Conservation (phyloP, 2,329 filamentous ascomycete species). For the Monosporascus ibericus region DNA sequence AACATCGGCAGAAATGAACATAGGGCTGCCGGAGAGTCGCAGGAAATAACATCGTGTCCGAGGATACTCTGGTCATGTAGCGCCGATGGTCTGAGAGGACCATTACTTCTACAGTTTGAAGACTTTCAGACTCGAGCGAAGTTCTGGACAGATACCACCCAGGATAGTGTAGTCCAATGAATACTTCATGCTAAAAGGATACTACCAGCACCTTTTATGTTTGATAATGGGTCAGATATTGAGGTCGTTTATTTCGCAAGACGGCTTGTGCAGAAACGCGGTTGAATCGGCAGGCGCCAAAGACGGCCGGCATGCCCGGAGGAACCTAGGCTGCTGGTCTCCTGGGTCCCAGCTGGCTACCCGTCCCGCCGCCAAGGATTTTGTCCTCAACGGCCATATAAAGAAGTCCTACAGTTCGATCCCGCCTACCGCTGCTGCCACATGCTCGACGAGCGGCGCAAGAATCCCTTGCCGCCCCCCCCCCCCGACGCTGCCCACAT, state of each 20-base stretch:
- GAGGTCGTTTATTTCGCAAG: not conserved
- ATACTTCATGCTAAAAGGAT: not conserved
- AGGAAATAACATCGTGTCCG: not conserved
- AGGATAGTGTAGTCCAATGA: not conserved
- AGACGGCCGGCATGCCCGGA: not conserved
- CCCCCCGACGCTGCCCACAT: too few relatives aligned
- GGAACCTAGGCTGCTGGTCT: not conserved
- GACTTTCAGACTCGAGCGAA: not conserved
- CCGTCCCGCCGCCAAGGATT: not conserved
- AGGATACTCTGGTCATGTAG: too few relatives aligned
- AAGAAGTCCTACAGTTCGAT: not conserved
- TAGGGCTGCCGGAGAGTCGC: not conserved
- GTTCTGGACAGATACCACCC: not conserved
- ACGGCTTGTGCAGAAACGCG: not conserved
- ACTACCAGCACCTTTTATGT: not conserved
- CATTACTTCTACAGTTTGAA: not conserved
- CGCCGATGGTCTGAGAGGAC: not conserved
- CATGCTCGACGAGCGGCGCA: not conserved
- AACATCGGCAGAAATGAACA: not conserved
- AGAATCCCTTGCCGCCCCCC: not conserved
- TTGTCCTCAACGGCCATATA: not conserved
- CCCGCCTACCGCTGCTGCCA: not conserved
- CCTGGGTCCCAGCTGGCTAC: not conserved
- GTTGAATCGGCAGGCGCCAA: not conserved
- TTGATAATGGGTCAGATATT: not conserved